phyloP scores from a whole-genome alignment of 2,329 filamentous ascomycete species.

The Neofusicoccum sp. region DNA sequence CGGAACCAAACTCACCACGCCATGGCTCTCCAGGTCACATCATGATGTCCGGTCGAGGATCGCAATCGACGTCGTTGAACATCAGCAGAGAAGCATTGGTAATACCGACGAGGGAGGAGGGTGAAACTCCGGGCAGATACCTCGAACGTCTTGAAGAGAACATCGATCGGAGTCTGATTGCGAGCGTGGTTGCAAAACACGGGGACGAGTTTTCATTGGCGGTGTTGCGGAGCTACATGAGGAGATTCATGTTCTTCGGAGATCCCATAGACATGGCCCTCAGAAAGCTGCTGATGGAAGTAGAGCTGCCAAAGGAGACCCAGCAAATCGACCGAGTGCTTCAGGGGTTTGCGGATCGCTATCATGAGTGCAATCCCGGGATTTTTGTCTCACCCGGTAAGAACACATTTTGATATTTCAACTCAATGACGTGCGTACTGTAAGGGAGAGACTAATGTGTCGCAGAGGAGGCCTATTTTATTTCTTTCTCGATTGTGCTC shows the following conservation, averaged over 20 bases:
- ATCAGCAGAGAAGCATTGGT: conserved; percentile 69
- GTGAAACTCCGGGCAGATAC: conserved; percentile 89
- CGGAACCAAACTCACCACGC: conserved; percentile 64
- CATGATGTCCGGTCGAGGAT: conserved; percentile 71
- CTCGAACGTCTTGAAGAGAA: conserved; percentile 79
- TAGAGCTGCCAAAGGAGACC: conserved; percentile 93
- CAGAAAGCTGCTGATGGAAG: conserved; percentile 93
- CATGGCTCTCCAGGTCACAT: conserved; percentile 63
- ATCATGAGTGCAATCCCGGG: conserved; percentile 97
- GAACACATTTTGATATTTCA: conserved; percentile 13
- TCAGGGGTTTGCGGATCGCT: conserved; percentile 92
- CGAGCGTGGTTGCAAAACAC: conserved; percentile 82
- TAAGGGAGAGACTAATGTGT: conserved; percentile 26
- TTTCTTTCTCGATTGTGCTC: conserved; percentile 94
- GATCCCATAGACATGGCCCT: conserved; percentile 98
- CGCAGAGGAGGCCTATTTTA: conserved; percentile 91
- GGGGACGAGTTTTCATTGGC: conserved; percentile 80
- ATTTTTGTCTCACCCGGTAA: conserved; percentile 78
- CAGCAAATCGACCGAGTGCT: conserved; percentile 96
- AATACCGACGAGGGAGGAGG: conserved; percentile 79
- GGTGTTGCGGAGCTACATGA: conserved; percentile 91
- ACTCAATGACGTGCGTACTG: too few species aligned
- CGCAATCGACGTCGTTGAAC: conserved; percentile 83
- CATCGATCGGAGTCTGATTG: conserved; percentile 79
- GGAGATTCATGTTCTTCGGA: conserved; percentile 90